Conservation (phyloP, 2,329 filamentous ascomycete species). For the Chaetomiaceae sp. region DNA sequence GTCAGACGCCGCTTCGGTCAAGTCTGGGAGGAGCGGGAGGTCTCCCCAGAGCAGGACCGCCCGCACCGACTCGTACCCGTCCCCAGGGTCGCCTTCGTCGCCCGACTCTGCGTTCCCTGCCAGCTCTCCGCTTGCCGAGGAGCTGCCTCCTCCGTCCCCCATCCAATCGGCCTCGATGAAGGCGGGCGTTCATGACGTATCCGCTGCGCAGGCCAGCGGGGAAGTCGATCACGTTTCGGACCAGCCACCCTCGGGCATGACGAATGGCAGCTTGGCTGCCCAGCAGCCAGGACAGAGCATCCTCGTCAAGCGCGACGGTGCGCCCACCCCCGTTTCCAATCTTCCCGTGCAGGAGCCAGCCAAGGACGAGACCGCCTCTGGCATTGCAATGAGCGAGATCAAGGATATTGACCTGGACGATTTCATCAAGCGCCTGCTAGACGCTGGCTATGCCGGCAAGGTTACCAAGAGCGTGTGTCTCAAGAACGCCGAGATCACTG, state of each 20-base stretch:
- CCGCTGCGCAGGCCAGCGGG: constrained; percentile 74
- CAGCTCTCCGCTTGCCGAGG: constrained; percentile 45
- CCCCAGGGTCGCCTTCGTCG: constrained; percentile 38
- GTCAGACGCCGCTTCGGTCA: constrained; percentile 69
- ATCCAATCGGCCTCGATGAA: constrained; percentile 72
- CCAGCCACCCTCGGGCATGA: constrained; percentile 67
- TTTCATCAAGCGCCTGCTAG: constrained; percentile 89
- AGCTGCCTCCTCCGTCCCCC: constrained; percentile 74
- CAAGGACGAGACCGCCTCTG: constrained; percentile 44
- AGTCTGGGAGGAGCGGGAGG: constrained; percentile 60
- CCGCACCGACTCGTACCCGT: constrained; percentile 40
- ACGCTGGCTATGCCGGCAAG: constrained; percentile 93
- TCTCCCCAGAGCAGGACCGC: constrained; percentile 42
- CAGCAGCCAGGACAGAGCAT: constrained; percentile 84
- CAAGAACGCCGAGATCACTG: constrained; percentile 95
- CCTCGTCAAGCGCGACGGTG: constrained; percentile 72
- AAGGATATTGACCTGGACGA: constrained; percentile 94
- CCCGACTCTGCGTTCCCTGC: constrained; percentile 35
- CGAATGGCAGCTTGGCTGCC: constrained; percentile 51
- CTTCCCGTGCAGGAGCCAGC: constrained; percentile 39
- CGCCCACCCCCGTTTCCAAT: constrained; percentile 59
- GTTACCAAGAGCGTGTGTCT: constrained; percentile 96
- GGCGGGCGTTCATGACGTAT: constrained; percentile 70
- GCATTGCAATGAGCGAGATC: constrained; percentile 81
- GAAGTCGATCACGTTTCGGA: constrained; percentile 96